Evolutionary conservation across 257 asterid species (phyloP).

Genomic region (Solanum bukasovii): DNA sequence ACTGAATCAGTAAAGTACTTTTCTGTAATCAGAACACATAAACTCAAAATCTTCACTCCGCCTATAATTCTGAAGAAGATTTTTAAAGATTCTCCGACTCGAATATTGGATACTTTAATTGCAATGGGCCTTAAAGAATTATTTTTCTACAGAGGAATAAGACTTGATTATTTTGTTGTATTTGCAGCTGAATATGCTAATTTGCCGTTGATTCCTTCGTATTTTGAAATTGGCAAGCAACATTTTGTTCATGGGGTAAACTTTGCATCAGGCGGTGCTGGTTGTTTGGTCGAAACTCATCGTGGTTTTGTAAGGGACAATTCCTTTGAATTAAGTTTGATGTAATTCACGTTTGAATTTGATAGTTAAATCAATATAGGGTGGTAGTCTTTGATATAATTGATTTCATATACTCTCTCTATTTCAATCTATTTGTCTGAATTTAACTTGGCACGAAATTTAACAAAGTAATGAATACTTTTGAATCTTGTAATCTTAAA

Average conservation of each 20-base stretch:
- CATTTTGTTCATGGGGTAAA: background rate
- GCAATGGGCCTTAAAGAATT: background rate
- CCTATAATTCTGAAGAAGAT: background rate
- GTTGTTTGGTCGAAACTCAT: background rate
- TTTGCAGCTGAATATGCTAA: background rate
- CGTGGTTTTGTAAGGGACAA: background rate
- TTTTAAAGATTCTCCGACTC: background rate
- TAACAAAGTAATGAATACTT: background rate
- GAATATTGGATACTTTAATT: background rate
- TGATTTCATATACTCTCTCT: background rate
- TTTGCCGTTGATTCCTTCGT: background rate
- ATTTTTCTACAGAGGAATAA: background rate
- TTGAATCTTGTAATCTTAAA: too few relatives aligned
- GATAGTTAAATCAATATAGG: background rate
- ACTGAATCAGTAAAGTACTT: background rate
- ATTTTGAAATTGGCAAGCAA: background rate
- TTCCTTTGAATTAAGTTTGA: background rate
- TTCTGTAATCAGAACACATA: background rate
- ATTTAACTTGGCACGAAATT: fast-evolving
- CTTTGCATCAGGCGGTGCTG: slow-evolving; percentile 1
- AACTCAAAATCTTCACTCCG: fast-evolving
- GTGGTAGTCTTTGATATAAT: background rate
- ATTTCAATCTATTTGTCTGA: too few relatives aligned
- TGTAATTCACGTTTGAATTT: background rate
- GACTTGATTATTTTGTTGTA: background rate